A percentile compares a stretch with the other conserved stretches of the same genome.
These are phyloP conservation scores for Calocera viscosa DNA, from an alignment of 768 basidiomycete species.

Conservation along the genomic window DNA sequence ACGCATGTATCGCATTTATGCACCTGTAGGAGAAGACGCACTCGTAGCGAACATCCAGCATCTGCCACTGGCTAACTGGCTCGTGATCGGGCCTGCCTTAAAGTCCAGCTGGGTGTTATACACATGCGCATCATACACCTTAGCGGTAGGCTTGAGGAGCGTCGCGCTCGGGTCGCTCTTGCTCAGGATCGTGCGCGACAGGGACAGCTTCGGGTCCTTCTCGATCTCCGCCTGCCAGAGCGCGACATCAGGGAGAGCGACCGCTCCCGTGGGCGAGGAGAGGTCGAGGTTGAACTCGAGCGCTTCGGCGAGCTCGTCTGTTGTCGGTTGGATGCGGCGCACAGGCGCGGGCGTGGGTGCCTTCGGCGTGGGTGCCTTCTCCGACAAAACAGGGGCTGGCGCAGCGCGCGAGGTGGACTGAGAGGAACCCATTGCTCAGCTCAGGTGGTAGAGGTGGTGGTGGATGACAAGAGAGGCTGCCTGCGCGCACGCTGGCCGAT, in stretches of 20 bases:
- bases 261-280: not conserved
- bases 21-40: constrained; percentile 32
- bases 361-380: not conserved
- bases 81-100: constrained; percentile 71
- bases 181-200: constrained; percentile 64
- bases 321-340: not conserved
- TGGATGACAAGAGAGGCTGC: not conserved
- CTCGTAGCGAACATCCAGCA: constrained; percentile 96
- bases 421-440: not conserved
- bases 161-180: constrained; percentile 54
- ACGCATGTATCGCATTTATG: not conserved
- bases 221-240: not conserved
- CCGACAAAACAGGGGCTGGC: not conserved
- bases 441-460: too few species aligned
- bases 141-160: constrained; percentile 49
- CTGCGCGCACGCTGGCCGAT: not conserved
- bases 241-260: not conserved
- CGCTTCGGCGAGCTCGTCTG: not conserved
- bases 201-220: constrained; percentile 20
- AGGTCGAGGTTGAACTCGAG: not conserved
- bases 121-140: constrained; percentile 54
- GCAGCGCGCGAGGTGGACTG: not conserved
- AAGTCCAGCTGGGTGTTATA: constrained; percentile 74
- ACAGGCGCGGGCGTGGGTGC: not conserved
- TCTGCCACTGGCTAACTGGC: constrained; percentile 77